Evolutionary conservation across 2,329 filamentous ascomycete species (phyloP).

Genomic region (Dactylellina leptospora): DNA sequence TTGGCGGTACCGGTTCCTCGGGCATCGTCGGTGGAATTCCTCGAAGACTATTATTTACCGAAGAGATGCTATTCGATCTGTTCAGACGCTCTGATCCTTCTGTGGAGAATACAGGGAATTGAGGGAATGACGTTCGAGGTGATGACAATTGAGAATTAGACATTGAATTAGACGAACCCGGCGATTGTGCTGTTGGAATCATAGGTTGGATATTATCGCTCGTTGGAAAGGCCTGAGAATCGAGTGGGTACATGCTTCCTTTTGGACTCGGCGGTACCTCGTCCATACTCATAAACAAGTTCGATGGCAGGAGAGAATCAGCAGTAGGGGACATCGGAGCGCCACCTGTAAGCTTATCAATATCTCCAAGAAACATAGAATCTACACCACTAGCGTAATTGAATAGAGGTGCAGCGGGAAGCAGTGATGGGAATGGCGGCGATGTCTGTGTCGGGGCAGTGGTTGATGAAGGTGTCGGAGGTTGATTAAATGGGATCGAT

Average conservation of each 20-base stretch:
- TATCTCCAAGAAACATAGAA: constrained; percentile 39
- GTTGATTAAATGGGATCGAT: constrained; percentile 61
- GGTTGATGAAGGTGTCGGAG: constrained; percentile 41
- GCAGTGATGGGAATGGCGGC: constrained; percentile 59
- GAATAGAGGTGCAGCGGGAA: constrained; percentile 64
- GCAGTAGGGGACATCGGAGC: constrained; percentile 81
- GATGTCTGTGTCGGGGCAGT: constrained; percentile 60
- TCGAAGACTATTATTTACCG: constrained; percentile 52
- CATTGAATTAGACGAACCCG: constrained; percentile 65
- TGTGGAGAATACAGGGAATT: constrained; percentile 55
- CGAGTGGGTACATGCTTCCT: constrained; percentile 48
- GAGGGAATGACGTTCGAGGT: constrained; percentile 56
- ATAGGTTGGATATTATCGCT: constrained; percentile 57
- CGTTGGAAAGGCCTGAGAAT: constrained; percentile 47
- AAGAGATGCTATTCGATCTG: constrained; percentile 47
- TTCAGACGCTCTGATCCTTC: constrained; percentile 42
- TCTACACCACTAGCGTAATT: constrained; percentile 66
- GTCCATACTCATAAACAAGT: constrained; percentile 68
- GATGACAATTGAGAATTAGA: constrained; percentile 57
- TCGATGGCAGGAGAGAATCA: constrained; percentile 75
- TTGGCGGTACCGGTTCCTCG: constrained; percentile 39
- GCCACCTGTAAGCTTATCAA: constrained; percentile 65
- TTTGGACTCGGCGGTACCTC: constrained; percentile 67
- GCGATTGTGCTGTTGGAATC: constrained; percentile 65
- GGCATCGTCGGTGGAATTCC: constrained; percentile 38